Percentiles rank a stretch among this genome's conserved stretches.
Evolutionary conservation across 345 rosid species (phyloP).

Genomic region (Salix exigua): DNA sequence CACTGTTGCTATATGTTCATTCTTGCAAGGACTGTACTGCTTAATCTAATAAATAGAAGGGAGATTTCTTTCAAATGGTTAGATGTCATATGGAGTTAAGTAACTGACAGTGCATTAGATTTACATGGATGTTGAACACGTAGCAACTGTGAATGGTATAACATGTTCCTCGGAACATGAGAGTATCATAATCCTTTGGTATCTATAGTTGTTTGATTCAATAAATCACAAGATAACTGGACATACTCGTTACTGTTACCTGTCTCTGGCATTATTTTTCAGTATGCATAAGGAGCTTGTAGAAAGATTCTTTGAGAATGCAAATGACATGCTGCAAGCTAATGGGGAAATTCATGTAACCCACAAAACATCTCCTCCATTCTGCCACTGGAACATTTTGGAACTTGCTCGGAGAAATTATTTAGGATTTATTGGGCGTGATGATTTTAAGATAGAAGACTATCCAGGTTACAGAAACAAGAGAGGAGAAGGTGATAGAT

Average conservation of each 20-base stretch:
- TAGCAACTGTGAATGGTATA: too few relatives aligned
- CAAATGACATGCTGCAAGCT: slow-evolving; percentile 38
- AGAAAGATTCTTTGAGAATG: slow-evolving; percentile 39
- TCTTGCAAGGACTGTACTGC: not conserved
- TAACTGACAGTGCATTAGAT: not conserved
- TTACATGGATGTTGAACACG: not conserved
- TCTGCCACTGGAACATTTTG: slow-evolving; percentile 45
- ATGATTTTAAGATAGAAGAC: slow-evolving; percentile 31
- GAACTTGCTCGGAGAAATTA: slow-evolving; percentile 42
- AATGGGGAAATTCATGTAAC: slow-evolving; percentile 53
- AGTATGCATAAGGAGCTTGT: slow-evolving; percentile 51
- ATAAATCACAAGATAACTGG: not conserved
- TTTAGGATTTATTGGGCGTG: slow-evolving; percentile 22
- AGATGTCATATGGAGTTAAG: not conserved
- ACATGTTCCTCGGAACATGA: too few relatives aligned
- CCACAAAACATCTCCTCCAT: slow-evolving; percentile 52
- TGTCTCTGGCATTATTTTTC: not conserved
- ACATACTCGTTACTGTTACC: not conserved
- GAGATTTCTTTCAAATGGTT: not conserved
- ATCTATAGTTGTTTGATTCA: not conserved
- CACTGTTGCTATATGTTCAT: not conserved
- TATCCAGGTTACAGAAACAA: slow-evolving; percentile 51
- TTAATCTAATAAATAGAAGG: not conserved
- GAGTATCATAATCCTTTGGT: not conserved
- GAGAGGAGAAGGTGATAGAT: slow-evolving; percentile 44